A percentile compares a stretch with the other conserved stretches of the same genome.
Evolutionary conservation across 768 basidiomycete species (phyloP).

Genomic region (Termitomyces sp.): DNA sequence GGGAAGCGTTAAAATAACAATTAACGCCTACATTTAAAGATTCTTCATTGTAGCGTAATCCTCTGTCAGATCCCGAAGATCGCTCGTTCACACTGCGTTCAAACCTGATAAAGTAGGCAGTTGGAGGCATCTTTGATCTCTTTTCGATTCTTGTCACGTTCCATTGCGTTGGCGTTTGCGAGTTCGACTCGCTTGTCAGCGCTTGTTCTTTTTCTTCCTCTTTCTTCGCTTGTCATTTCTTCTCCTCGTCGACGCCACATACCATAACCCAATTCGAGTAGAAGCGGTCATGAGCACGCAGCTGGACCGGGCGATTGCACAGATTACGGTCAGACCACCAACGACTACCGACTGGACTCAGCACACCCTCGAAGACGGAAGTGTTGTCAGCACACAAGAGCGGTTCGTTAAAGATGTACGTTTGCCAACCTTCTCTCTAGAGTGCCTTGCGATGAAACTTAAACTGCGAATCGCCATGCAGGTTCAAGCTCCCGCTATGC

Average conservation of each 20-base stretch:
- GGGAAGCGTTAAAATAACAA: background rate
- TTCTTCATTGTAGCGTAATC: background rate
- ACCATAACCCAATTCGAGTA: slow-evolving; percentile 10
- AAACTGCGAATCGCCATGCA: slow-evolving; percentile 27
- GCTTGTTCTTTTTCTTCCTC: slow-evolving; percentile 12
- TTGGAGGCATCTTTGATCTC: slow-evolving; percentile 5
- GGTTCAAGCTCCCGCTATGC: slow-evolving; percentile 98
- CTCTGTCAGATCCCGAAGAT: background rate
- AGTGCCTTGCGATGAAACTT: background rate
- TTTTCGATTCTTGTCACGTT: slow-evolving; percentile 21
- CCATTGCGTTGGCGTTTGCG: slow-evolving; percentile 12
- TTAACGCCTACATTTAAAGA: background rate
- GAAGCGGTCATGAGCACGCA: slow-evolving; percentile 43
- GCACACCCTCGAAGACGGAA: slow-evolving; percentile 91
- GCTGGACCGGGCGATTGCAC: slow-evolving; percentile 63
- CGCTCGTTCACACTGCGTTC: background rate
- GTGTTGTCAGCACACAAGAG: slow-evolving; percentile 87
- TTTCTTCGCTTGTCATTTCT: slow-evolving; percentile 8
- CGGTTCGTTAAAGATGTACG: slow-evolving; percentile 94
- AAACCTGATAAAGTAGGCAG: background rate
- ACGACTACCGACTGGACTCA: slow-evolving; percentile 86
- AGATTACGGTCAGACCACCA: slow-evolving; percentile 53
- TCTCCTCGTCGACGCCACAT: slow-evolving; percentile 9
- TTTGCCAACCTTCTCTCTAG: slow-evolving; percentile 7
- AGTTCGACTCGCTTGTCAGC: slow-evolving; percentile 8